A percentile compares a stretch with the other conserved stretches of the same genome.
These are phyloP conservation scores for Malus hybrid DNA, from an alignment of 331 rosid species.

Conservation along the genomic window DNA sequence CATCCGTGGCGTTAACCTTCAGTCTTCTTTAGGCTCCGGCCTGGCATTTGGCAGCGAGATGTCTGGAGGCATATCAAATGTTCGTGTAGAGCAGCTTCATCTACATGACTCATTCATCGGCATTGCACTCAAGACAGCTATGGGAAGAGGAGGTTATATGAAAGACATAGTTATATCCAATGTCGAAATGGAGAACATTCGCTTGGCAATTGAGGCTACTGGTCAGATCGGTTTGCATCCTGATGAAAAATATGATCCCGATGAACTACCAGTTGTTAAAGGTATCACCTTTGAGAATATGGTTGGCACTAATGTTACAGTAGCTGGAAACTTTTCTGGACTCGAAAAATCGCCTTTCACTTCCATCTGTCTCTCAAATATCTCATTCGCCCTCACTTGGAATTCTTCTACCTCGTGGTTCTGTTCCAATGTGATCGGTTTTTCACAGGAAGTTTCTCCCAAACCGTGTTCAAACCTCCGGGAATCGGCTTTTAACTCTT, in stretches of 20 bases:
- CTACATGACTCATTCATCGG: constrained; percentile 35
- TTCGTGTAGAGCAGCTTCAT: constrained; percentile 31
- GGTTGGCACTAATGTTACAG: constrained; percentile 33
- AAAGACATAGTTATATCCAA: constrained; percentile 32
- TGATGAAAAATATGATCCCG: constrained; percentile 50
- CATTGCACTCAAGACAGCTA: constrained; percentile 45
- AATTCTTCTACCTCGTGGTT: constrained; percentile 41
- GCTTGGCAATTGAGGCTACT: constrained; percentile 27
- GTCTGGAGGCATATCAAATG: constrained; percentile 59
- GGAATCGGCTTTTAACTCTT: constrained; percentile 15
- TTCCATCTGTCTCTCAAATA: constrained; percentile 43
- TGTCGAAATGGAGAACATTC: constrained; percentile 24
- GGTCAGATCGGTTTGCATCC: constrained; percentile 53
- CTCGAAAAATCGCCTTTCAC: constrained; percentile 37
- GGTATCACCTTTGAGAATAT: constrained; percentile 37
- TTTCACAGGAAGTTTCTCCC: constrained; percentile 39
- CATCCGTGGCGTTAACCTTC: constrained; percentile 35
- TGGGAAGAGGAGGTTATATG: constrained; percentile 63
- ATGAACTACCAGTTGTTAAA: constrained; percentile 35
- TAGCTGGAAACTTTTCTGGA: constrained; percentile 54
- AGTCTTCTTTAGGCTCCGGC: constrained; percentile 47
- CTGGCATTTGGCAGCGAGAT: constrained; percentile 60
- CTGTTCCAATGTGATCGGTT: constrained; percentile 47
- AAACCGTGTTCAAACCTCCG: constrained; percentile 40
- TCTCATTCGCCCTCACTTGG: constrained; percentile 28